Evolutionary conservation across 768 basidiomycete species (phyloP), one percentile per base, ranked within the genome.

Genomic region (Daedaleopsis sinensis): DNA sequence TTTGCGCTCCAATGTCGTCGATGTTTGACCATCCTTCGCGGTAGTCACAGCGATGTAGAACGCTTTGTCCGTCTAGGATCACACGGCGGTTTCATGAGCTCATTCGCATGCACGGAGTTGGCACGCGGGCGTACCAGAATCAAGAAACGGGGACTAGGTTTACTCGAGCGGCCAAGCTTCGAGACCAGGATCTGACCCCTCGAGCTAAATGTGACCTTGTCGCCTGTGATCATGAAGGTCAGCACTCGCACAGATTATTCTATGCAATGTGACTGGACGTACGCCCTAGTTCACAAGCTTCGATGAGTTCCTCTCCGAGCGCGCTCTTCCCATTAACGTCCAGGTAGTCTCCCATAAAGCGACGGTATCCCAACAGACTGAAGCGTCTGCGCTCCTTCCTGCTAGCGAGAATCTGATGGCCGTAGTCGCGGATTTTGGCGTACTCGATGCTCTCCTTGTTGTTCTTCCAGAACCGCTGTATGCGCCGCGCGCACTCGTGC

Each of bases 381-480:
- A 92, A 98, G 50, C 97, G 82, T 57, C 97, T 80, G 44, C 97
- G 83, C 77, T 99, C 97, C 77, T 98, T 99, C 64, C 96, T 81
- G 5, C 90, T 86, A 4, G 88, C 96, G 5, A 98, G 83, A 18
- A 98, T 79, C 70, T 96, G 88, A 69, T 99, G 96, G 0, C 97
- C 96, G 64, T 96, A 93, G 65, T 97, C 95, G n/a, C 97, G 84
- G 58, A 91, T 80, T 70, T 97, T 88, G 18, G 91, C 89, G 71
- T 94, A 98, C 27, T 86, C 92, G 52, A 98, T 83, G 18, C 84
- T 82, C 71, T 98, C 95, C 74, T 98, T 98, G 81, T 98, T 98
- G 75, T 94, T 94, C 80, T 90, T 93, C 97, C 97, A 99, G 84
- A 98, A 98, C 57, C 96, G 81, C 72, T 98, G 97, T 56, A 99